Base-by-base conservation (phyloP, 169 alveolate genomes). In the Perkinsus marinus region DNA sequence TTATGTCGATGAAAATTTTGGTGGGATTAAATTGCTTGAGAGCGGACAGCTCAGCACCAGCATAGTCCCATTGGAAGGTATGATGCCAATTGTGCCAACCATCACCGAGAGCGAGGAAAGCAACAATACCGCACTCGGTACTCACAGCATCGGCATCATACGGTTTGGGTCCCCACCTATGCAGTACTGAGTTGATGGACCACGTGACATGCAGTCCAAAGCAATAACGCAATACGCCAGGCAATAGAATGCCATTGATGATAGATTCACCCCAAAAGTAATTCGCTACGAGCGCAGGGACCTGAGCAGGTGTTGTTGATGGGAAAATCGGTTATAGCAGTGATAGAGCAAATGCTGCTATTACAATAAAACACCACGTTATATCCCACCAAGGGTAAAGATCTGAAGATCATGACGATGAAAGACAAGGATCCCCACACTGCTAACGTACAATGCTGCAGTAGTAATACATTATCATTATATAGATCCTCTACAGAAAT, bases 61-160 rank as follows among this genome's bases (percentile, higher is more conserved):
- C 97, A 94, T 96, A 96, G 93, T 96, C 97, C 91, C 93, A 95
- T 2, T 97, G 97, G 92, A 94, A 95, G 90, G 93, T 95, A 91
- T 96, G 98, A 92, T 96, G 98, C 96, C 97, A 96, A 92, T 95
- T 95, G 94, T 96, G 98, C 95, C 97, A 95, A 92, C 98, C 98
- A 90, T 96, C 98, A 39, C 98, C 98, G 57, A 95, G 92, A 43
- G 98, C 97, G 46, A 95, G 95, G 89, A 95, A 90, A 26, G 97
- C 92, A 43, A 96, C 96, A 92, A 95, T 93, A 46, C 79, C 43
- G 91, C 91, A 68, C 94, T 94, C 95, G 90, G 94, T 30, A 17
- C 94, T 94, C 57, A 90, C 90, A n/a, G 89, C 91, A 34, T 90
- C 39, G 89, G 92, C 92, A 36, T 91, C 92, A 89, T 94, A 94